A percentile compares a stretch with the other conserved stretches of the same genome.
Evolutionary conservation across 371 early-diverging fungal genomes (phyloP).

Genomic region (Synchytrium microbalum): DNA sequence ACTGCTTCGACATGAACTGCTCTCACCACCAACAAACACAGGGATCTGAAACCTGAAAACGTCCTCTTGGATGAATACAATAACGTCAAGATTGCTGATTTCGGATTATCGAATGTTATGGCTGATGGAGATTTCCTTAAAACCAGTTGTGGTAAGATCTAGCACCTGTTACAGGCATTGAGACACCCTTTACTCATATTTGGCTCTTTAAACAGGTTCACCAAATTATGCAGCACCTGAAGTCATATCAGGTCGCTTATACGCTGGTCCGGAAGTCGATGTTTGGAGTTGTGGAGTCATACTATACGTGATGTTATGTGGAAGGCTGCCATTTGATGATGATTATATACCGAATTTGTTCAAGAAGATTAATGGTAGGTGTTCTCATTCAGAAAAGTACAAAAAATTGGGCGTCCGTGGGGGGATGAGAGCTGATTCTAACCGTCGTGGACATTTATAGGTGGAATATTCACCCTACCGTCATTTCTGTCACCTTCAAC

Average conservation of each 20-base stretch:
- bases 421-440: not conserved
- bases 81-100: conserved; percentile 96
- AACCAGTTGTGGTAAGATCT: conserved; percentile 6
- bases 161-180: too few relatives aligned
- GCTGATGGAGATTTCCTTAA: not conserved
- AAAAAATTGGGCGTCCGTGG: not conserved
- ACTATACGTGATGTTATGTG: conserved; percentile 99
- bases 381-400: conserved; percentile 8
- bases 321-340: conserved; percentile 97
- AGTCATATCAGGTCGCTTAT: conserved; percentile 89
- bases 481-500: conserved; percentile 76
- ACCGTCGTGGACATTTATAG: conserved; percentile 26
- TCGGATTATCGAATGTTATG: conserved; percentile 72
- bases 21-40: too few relatives aligned
- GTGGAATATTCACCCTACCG: conserved; percentile 85
- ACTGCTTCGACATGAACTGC: not conserved
- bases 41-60: conserved; percentile 48
- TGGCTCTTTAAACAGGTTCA: conserved; percentile 24
- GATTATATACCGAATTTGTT: conserved; percentile 94
- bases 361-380: conserved; percentile 70
- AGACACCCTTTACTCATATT: too few relatives aligned
- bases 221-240: conserved; percentile 74
- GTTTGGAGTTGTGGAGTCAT: conserved; percentile 99
- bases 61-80: conserved; percentile 85
- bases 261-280: conserved; percentile 98